Evolutionary conservation across 2,329 filamentous ascomycete species (phyloP), one percentile per base, ranked within the genome.

Genomic region (Xylaria sp.): DNA sequence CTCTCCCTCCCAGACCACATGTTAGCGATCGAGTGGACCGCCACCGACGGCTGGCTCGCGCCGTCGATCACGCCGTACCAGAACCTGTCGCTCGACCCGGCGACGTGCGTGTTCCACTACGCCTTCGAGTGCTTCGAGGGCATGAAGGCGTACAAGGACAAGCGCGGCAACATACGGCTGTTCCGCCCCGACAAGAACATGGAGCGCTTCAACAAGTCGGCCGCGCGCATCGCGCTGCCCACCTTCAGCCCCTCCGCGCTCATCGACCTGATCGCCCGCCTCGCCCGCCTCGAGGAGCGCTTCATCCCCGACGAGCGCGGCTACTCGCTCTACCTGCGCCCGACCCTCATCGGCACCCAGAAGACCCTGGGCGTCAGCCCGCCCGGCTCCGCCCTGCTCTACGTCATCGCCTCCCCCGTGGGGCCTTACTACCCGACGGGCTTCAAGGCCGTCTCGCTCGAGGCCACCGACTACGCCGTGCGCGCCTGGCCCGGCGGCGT

Each of bases 81-180:
- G 76, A 97, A 97, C 77, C 90, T 99, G 65, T 93, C 90, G 42
- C 88, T 99, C 66, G 94, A 97, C 74, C 94, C 94, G 21, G 91
- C 94, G 40, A 94, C 91, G 29, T 97, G 92, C 77, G 94, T 97
- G 59, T 93, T 99, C 77, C 94, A 99, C 83, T 99, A 99, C 76
- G 94, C 91, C 44, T 97, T 97, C 71, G 91, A 95, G 75, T 94
- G 90, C 73, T 99, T 99, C 75, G 94, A 99, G 79, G 94, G 94
- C 65, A 96, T 97, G 92, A 99, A 99, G 80, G 94, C 94, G 56
- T 99, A 99, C 83, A 95, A 93, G 75, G 91, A 96, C 77, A 85
- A 82, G 67, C 71, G 84, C 40, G 91, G 91, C 65, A 78, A 86
- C 55, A 84, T 96, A 64, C 87, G 93, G 50, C 80, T 99, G 50